phyloP scores from a whole-genome alignment of 2,329 filamentous ascomycete species.

The Xylariaceae sp. region DNA sequence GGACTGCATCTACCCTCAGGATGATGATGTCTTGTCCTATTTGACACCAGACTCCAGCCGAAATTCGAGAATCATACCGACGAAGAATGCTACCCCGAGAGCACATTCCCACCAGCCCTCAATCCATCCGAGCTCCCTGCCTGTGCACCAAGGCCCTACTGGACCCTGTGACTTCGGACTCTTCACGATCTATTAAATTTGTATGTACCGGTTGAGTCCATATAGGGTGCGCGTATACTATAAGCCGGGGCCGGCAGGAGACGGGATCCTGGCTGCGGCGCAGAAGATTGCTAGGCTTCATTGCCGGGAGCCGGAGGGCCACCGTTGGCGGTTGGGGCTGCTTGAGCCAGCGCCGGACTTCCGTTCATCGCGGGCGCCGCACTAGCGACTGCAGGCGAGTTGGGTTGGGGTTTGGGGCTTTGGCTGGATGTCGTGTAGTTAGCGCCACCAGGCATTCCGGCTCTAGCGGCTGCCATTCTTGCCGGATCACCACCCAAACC shows the following conservation, averaged over 20 bases:
- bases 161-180: too few species aligned
- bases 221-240: not conserved
- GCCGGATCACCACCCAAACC: conserved; percentile 33
- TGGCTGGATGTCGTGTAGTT: conserved; percentile 32
- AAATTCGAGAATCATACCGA: too few species aligned
- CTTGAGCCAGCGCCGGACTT: conserved; percentile 14
- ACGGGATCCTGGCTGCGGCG: conserved; percentile 2
- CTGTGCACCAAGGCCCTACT: too few species aligned
- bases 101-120: too few species aligned
- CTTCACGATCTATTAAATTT: not conserved
- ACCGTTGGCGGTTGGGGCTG: conserved; percentile 24
- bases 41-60: too few species aligned
- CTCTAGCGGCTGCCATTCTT: conserved; percentile 29
- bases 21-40: too few species aligned
- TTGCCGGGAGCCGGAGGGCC: conserved; percentile 21
- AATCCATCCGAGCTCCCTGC: too few species aligned
- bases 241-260: not conserved
- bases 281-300: conserved; percentile 30
- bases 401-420: conserved; percentile 30
- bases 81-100: too few species aligned
- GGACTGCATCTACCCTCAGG: too few species aligned
- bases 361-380: conserved; percentile 31
- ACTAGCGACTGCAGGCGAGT: conserved; percentile 21
- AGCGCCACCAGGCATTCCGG: conserved; percentile 25
- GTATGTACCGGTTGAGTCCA: not conserved